Conservation (phyloP, 352 stramenopile species). For the Phytophthora pini region DNA sequence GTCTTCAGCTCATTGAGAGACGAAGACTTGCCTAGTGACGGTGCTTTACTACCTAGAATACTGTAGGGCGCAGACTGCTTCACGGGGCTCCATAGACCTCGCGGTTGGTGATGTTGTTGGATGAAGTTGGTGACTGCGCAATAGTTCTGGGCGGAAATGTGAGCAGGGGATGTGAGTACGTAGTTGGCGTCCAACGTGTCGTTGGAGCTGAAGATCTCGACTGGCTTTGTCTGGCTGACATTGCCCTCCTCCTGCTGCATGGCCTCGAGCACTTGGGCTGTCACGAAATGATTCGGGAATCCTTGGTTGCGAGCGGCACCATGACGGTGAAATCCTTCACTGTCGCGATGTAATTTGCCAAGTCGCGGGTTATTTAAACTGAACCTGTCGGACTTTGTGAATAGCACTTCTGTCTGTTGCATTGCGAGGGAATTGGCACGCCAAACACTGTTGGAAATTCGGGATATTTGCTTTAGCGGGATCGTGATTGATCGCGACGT, state of each 20-base stretch:
- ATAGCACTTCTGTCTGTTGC: slow-evolving; percentile 9
- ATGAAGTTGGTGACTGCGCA: slow-evolving; percentile 47
- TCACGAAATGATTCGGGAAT: slow-evolving; percentile 63
- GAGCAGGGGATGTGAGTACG: slow-evolving; percentile 54
- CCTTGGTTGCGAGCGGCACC: slow-evolving; percentile 57
- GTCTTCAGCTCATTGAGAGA: slow-evolving; percentile 23
- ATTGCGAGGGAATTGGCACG: slow-evolving; percentile 27
- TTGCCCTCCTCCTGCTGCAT: slow-evolving; percentile 28
- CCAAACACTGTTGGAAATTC: slow-evolving; percentile 55
- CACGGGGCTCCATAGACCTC: slow-evolving; percentile 56
- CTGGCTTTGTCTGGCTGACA: slow-evolving; percentile 27
- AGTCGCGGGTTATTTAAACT: slow-evolving; percentile 18
- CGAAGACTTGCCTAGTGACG: slow-evolving; percentile 5
- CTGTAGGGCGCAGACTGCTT: slow-evolving; percentile 33
- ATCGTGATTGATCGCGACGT: slow-evolving; percentile 32
- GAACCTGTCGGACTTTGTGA: neutral
- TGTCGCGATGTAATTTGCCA: slow-evolving; percentile 63
- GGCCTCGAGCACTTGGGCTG: slow-evolving; percentile 26
- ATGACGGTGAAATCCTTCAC: slow-evolving; percentile 58
- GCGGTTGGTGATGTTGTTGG: slow-evolving; percentile 24
- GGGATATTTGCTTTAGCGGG: slow-evolving; percentile 30
- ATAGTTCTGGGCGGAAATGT: slow-evolving; percentile 67
- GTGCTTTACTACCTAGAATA: slow-evolving; percentile 9
- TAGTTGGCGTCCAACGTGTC: slow-evolving; percentile 77
- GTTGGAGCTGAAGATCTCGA: slow-evolving; percentile 64